Percentiles rank a stretch among this genome's conserved stretches.
phyloP scores from a whole-genome alignment of 78 protist genomes.

The Tieghemostelium lacteum region DNA sequence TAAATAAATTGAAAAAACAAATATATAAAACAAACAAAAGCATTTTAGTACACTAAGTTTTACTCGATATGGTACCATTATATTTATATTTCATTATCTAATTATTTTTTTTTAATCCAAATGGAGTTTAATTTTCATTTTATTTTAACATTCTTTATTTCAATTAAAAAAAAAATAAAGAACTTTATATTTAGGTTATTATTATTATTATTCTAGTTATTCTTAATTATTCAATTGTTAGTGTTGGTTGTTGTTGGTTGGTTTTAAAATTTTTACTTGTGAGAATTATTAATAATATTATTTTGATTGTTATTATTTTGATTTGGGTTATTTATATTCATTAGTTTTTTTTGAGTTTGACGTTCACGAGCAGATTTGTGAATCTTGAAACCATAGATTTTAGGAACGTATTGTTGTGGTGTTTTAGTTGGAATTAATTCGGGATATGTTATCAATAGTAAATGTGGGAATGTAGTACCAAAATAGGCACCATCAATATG shows the following conservation, averaged over 20 bases:
- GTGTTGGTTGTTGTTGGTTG: not conserved
- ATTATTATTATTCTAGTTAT: slow-evolving; percentile 3
- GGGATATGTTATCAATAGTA: slow-evolving; percentile 88
- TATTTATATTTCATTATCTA: too few relatives aligned
- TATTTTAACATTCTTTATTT: too few relatives aligned
- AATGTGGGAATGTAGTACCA: slow-evolving; percentile 97
- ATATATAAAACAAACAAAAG: too few relatives aligned
- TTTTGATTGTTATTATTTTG: slow-evolving; percentile 2
- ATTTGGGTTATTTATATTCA: not conserved
- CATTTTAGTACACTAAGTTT: too few relatives aligned
- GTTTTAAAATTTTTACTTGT: too few relatives aligned
- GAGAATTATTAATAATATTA: too few relatives aligned
- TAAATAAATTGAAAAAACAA: too few relatives aligned
- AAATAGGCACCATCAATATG: slow-evolving; percentile 97
- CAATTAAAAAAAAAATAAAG: too few relatives aligned
- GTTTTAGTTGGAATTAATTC: slow-evolving; percentile 80
- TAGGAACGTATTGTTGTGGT: slow-evolving; percentile 81
- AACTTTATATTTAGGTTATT: not conserved
- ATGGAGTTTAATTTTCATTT: too few relatives aligned
- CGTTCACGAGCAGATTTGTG: slow-evolving; percentile 76
- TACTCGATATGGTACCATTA: too few relatives aligned
- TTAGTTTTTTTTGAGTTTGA: slow-evolving; percentile 45
- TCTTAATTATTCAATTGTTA: not conserved
- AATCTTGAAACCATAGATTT: slow-evolving; percentile 93
- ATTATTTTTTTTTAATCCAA: too few relatives aligned